Conservation (phyloP, 345 rosid genomes). For the Viola odorata region DNA sequence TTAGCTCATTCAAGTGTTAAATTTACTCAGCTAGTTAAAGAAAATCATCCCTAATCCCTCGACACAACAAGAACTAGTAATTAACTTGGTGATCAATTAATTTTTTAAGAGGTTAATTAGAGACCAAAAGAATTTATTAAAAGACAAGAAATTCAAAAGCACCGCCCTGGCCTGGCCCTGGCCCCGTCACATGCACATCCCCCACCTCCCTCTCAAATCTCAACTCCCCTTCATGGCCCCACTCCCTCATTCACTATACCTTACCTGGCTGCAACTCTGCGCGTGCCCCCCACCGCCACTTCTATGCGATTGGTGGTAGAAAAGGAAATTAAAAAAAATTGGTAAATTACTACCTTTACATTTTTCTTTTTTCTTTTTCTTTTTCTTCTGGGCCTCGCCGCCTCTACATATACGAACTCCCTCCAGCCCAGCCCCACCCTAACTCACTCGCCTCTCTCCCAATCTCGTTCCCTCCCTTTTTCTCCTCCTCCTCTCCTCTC, state of each 20-base stretch:
- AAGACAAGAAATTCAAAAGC: not conserved
- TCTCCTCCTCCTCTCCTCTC: conserved; percentile 6
- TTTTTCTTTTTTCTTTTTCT: too few species aligned
- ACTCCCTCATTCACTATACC: conserved; percentile 4
- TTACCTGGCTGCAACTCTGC: conserved; percentile 35
- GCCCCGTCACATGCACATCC: conserved; percentile 34
- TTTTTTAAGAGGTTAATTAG: too few species aligned
- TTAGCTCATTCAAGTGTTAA: too few species aligned
- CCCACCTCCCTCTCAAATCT: conserved; percentile 16
- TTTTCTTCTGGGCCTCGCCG: not conserved
- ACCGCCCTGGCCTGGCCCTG: conserved; percentile 6
- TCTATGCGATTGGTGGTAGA: not conserved
- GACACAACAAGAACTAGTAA: not conserved
- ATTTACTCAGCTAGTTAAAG: too few species aligned
- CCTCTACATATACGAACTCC: conserved; percentile 33
- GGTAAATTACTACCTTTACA: too few species aligned
- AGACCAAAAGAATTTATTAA: not conserved
- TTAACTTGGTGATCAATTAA: too few species aligned
- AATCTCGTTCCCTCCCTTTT: not conserved
- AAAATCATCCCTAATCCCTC: not conserved
- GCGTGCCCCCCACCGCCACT: conserved; percentile 19
- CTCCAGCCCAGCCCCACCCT: not conserved
- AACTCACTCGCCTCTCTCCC: conserved; percentile 1
- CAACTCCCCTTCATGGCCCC: not conserved
- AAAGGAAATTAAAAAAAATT: too few species aligned